Conservation (phyloP, 257 asterid species). For the Anisodus tanguticus region DNA sequence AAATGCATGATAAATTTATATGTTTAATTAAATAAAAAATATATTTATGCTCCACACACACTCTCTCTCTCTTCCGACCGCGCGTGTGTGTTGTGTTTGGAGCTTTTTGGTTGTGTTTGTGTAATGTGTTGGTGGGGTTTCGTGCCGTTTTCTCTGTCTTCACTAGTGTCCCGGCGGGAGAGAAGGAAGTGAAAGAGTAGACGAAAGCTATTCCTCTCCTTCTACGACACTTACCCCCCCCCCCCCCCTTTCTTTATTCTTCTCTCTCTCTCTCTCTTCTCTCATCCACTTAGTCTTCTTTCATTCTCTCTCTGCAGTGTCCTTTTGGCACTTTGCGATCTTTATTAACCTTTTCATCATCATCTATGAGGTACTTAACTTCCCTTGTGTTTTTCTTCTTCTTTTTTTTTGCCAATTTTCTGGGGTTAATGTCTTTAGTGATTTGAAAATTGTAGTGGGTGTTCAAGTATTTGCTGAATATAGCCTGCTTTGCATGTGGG, state of each 20-base stretch:
- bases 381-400: neutral
- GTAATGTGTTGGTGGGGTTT: constrained; percentile 24
- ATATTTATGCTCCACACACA: no score
- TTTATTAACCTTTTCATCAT: neutral
- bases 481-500: constrained; percentile 11
- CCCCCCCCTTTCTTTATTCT: constrained; percentile 6
- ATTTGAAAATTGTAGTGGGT: neutral
- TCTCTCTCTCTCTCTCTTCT: constrained; percentile 24
- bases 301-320: constrained; percentile 7
- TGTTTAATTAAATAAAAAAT: no score
- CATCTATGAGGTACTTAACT: constrained; percentile 46
- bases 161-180: constrained; percentile 67
- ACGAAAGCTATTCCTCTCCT: constrained; percentile 81
- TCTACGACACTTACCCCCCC: constrained; percentile 49
- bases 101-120: neutral
- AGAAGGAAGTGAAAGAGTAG: constrained; percentile 85
- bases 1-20: no score
- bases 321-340: constrained; percentile 30
- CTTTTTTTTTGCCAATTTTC: neutral
- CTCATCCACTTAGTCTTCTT: constrained; percentile 31
- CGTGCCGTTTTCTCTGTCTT: neutral
- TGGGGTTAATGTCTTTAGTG: no score
- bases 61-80: no score
- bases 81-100: no score
- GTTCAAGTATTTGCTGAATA: neutral